phyloP scores from a whole-genome alignment of 768 basidiomycete species.

The Boletus vinaceobasis region DNA sequence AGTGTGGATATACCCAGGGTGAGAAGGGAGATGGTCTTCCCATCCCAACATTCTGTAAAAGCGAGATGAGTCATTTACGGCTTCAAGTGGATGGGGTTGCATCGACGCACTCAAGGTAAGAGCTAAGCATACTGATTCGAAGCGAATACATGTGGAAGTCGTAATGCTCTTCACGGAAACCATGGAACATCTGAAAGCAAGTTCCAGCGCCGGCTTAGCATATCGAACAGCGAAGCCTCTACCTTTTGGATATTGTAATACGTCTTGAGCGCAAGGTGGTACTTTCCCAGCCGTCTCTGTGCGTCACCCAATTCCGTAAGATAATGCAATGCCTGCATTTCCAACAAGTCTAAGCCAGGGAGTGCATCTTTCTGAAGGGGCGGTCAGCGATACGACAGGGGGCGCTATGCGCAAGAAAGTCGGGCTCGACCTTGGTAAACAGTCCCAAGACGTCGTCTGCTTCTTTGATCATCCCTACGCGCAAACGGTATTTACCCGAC shows the following conservation, averaged over 20 bases:
- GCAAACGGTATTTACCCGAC: slow-evolving; percentile 82
- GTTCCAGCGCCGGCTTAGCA: slow-evolving; percentile 5
- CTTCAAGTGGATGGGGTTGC: not conserved
- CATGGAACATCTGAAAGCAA: slow-evolving; percentile 63
- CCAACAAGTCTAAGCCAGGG: slow-evolving; percentile 79
- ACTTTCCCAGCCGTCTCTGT: slow-evolving; percentile 58
- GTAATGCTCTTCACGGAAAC: slow-evolving; percentile 92
- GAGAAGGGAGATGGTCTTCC: slow-evolving; percentile 76
- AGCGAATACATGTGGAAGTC: slow-evolving; percentile 97
- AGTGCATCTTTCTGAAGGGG: slow-evolving; percentile 78
- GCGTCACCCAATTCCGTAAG: slow-evolving; percentile 78
- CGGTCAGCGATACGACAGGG: slow-evolving; percentile 5
- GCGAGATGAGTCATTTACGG: not conserved
- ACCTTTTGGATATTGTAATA: slow-evolving; percentile 78
- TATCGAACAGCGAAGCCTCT: slow-evolving; percentile 12
- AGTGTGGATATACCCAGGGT: slow-evolving; percentile 72
- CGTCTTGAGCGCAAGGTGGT: slow-evolving; percentile 80
- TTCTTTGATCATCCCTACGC: slow-evolving; percentile 77
- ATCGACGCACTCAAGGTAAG: slow-evolving; percentile 72
- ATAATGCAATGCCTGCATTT: slow-evolving; percentile 94
- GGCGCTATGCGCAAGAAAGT: slow-evolving; percentile 13
- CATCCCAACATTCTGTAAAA: slow-evolving; percentile 65
- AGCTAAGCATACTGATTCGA: slow-evolving; percentile 81
- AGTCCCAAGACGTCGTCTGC: slow-evolving; percentile 72
- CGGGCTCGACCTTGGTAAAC: slow-evolving; percentile 91